Evolutionary conservation across 164 flowering plant species (phyloP).

Genomic region (Santalum album): DNA sequence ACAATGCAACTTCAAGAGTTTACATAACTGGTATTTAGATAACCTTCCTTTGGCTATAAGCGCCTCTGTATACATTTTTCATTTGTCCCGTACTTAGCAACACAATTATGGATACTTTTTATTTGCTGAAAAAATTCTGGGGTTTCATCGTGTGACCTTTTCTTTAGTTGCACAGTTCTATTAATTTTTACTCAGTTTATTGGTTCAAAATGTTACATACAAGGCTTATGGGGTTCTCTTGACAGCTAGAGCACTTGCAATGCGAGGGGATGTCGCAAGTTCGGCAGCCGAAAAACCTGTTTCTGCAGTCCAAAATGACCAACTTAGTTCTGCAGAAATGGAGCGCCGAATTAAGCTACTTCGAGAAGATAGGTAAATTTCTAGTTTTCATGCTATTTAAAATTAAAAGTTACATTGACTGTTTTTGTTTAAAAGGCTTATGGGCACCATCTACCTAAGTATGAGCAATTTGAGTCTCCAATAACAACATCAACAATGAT

Average conservation of each 20-base stretch:
- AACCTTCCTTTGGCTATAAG: too few relatives aligned
- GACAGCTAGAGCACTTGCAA: conserved; percentile 30
- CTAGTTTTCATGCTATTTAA: neutral
- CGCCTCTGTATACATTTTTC: too few relatives aligned
- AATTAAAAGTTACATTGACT: neutral
- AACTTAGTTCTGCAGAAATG: conserved; percentile 60
- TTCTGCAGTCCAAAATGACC: conserved; percentile 33
- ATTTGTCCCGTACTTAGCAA: too few relatives aligned
- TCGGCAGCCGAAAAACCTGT: conserved; percentile 26
- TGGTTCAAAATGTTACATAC: neutral
- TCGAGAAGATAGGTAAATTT: conserved; percentile 53
- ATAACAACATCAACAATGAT: neutral
- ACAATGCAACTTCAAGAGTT: too few relatives aligned
- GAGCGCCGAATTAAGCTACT: conserved; percentile 58
- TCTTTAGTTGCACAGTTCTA: too few relatives aligned
- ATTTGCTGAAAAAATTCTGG: too few relatives aligned
- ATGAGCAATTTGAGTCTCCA: too few relatives aligned
- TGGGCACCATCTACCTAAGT: too few relatives aligned
- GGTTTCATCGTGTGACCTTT: too few relatives aligned
- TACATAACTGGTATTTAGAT: too few relatives aligned
- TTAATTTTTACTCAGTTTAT: neutral
- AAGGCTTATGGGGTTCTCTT: conserved; percentile 8
- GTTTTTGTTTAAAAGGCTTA: neutral
- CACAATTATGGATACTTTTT: too few relatives aligned
- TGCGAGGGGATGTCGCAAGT: conserved; percentile 26